Evolutionary conservation across 768 basidiomycete species (phyloP).

Genomic region (Gelatoporia subvermispora): DNA sequence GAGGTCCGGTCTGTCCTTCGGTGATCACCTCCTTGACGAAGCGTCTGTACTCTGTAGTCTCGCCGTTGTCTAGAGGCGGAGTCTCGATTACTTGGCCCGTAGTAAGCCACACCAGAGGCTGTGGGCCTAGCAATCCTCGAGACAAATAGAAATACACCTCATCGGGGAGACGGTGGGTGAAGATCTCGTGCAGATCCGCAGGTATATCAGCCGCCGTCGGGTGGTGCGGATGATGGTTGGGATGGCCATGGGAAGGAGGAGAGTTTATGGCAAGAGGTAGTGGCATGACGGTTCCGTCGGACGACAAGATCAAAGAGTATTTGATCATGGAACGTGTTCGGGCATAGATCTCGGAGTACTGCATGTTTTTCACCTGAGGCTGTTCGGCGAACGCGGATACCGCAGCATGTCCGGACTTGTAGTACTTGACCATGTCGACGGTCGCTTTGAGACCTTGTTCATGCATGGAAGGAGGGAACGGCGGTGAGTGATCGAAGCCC

Average conservation of each 20-base stretch:
- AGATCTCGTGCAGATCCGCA: conserved; percentile 87
- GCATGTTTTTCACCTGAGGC: conserved; percentile 71
- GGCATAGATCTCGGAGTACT: conserved; percentile 83
- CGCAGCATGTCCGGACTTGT: conserved; percentile 83
- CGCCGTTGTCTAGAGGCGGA: conserved; percentile 90
- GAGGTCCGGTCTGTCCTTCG: conserved; percentile 89
- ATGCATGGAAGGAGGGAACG: conserved; percentile 79
- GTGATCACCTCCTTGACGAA: conserved; percentile 97
- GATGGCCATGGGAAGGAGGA: conserved; percentile 37
- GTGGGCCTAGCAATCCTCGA: conserved; percentile 83
- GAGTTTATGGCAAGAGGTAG: conserved; percentile 65
- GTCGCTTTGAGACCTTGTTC: conserved; percentile 80
- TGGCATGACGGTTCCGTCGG: conserved; percentile 78
- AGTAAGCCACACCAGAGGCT: conserved; percentile 92
- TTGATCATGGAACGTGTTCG: conserved; percentile 89
- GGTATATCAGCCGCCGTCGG: conserved; percentile 88
- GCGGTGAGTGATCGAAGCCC: conserved; percentile 76
- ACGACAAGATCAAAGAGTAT: conserved; percentile 84
- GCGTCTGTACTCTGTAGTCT: conserved; percentile 89
- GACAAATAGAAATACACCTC: conserved; percentile 97
- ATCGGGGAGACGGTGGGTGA: conserved; percentile 90
- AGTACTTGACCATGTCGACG: conserved; percentile 89
- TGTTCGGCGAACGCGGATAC: conserved; percentile 76
- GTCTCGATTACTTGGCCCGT: conserved; percentile 80
- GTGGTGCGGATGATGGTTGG: conserved; percentile 57